A percentile compares a stretch with the other conserved stretches of the same genome.
Conservation (phyloP, 2,329 filamentous ascomycete species). For the Phialophora macrospora region DNA sequence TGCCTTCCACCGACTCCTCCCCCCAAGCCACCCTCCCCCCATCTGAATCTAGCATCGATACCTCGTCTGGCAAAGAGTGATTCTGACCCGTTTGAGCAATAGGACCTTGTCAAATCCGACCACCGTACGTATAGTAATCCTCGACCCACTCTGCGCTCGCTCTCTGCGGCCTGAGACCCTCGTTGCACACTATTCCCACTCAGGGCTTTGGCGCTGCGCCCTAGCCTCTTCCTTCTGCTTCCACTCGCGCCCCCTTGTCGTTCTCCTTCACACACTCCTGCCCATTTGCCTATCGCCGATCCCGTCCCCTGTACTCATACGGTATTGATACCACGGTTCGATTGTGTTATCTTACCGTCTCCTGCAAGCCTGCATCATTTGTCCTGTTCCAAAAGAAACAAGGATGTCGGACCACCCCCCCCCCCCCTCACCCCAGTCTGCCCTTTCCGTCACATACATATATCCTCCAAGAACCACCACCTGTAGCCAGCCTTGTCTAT, state of each 20-base stretch:
- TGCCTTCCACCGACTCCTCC: conserved; percentile 12
- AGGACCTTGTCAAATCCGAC: conserved; percentile 36
- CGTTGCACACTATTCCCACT: conserved; percentile 14
- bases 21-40: conserved; percentile 2
- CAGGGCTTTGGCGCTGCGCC: conserved; percentile 14
- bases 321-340: conserved; percentile 21
- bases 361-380: conserved; percentile 24
- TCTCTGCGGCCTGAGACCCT: conserved; percentile 19
- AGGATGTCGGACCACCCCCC: conserved; percentile 28
- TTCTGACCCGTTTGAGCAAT: conserved; percentile 35
- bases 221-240: conserved; percentile 23
- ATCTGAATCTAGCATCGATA: conserved; percentile 24
- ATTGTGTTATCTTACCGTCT: conserved; percentile 20
- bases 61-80: conserved; percentile 19
- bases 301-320: conserved; percentile 17
- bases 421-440: conserved; percentile 22
- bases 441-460: conserved; percentile 32
- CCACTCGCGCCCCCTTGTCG: conserved; percentile 13
- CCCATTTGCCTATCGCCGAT: conserved; percentile 29
- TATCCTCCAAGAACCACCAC: conserved; percentile 28
- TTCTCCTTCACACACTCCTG: conserved; percentile 8
- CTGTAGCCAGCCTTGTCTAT: conserved; percentile 30
- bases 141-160: conserved; percentile 29
- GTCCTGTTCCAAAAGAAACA: conserved; percentile 20
- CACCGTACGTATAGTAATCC: conserved; percentile 37